A percentile compares a stretch with the other conserved stretches of the same genome.
These are phyloP conservation scores for Diplotaxis tenuifolia DNA, from an alignment of 345 rosid genomes.

Conservation along the genomic window DNA sequence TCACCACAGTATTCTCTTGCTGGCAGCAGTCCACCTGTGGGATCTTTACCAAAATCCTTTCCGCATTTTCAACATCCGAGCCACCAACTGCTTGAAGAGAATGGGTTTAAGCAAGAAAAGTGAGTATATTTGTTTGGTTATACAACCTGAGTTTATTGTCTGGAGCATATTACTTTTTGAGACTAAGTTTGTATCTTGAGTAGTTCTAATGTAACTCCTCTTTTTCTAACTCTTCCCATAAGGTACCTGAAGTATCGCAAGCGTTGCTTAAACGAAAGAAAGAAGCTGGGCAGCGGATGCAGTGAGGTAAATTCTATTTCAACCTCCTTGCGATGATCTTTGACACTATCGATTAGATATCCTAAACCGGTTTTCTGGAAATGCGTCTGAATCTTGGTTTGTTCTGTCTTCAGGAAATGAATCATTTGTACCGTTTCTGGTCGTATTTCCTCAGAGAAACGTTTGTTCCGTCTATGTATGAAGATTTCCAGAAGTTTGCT, in stretches of 20 bases:
- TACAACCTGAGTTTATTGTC: not conserved
- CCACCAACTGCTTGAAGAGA: conserved; percentile 91
- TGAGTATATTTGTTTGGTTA: conserved; percentile 42
- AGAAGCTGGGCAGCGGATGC: conserved; percentile 83
- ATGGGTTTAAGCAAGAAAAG: conserved; percentile 96
- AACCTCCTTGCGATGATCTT: conserved; percentile 8
- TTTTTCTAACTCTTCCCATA: conserved; percentile 29
- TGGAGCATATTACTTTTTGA: conserved; percentile 11
- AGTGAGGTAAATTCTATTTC: conserved; percentile 69
- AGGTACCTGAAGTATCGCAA: conserved; percentile 90
- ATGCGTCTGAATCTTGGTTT: conserved; percentile 6
- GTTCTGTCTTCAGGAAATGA: conserved; percentile 83
- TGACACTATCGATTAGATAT: not conserved
- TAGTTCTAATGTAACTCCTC: not conserved
- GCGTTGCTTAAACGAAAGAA: conserved; percentile 90
- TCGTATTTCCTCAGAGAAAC: conserved; percentile 83
- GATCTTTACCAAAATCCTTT: conserved; percentile 91
- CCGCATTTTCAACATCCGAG: conserved; percentile 96
- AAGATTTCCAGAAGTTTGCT: conserved; percentile 79
- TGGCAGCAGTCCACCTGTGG: conserved; percentile 84
- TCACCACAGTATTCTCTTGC: conserved; percentile 58
- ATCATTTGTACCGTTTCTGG: conserved; percentile 90
- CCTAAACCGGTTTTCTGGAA: not conserved
- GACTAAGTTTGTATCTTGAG: conserved; percentile 11
- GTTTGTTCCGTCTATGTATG: conserved; percentile 77